A percentile compares a stretch with the other conserved stretches of the same genome.
phyloP scores from a whole-genome alignment of 257 asterid genomes.

The Anisodus acutangulus region DNA sequence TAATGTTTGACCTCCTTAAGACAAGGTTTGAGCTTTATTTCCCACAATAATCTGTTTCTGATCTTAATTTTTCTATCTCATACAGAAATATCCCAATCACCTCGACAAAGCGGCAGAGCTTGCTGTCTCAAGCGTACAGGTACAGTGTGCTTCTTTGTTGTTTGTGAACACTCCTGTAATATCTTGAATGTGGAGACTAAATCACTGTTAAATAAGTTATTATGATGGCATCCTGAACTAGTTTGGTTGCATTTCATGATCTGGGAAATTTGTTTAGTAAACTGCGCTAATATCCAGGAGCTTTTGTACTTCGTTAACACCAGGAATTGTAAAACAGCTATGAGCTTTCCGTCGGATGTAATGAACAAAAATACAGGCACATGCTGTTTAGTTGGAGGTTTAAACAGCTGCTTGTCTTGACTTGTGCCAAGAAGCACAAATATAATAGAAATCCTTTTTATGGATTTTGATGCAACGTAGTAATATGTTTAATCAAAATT shows the following conservation, averaged over 20 bases:
- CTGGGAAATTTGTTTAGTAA: neutral
- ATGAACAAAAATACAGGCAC: neutral
- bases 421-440: neutral
- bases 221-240: neutral
- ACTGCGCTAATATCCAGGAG: neutral
- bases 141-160: constrained; percentile 32
- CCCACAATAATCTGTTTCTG: constrained; percentile 32
- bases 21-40: constrained; percentile 25
- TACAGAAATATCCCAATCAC: constrained; percentile 87
- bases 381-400: neutral
- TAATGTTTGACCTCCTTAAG: constrained; percentile 43
- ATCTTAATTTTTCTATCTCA: constrained; percentile 31
- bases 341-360: neutral
- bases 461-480: neutral
- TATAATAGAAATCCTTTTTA: neutral
- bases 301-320: neutral
- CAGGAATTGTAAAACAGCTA: neutral
- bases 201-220: neutral
- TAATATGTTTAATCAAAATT: neutral
- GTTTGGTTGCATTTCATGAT: neutral
- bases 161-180: neutral
- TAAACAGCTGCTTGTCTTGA: neutral
- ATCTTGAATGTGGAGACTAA: neutral
- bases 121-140: constrained; percentile 98
- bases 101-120: constrained; percentile 92